Conservation (phyloP, 306 rosid species). For the Inga laurina region DNA sequence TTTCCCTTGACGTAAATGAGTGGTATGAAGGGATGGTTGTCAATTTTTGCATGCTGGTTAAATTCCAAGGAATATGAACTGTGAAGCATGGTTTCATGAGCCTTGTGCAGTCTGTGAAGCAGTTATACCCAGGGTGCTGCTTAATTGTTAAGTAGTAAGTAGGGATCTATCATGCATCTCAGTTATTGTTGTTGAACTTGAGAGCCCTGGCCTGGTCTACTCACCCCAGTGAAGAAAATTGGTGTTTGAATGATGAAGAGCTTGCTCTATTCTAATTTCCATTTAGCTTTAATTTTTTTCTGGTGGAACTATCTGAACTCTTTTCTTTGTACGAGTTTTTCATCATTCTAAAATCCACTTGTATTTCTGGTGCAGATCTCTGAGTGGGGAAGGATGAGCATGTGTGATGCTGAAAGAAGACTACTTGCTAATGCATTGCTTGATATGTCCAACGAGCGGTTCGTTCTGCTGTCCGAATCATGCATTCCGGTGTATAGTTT, state of each 20-base stretch:
- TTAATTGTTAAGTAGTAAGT: not conserved
- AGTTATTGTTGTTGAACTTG: not conserved
- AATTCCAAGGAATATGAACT: constrained; percentile 4
- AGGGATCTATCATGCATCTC: constrained; percentile 4
- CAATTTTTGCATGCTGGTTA: constrained; percentile 13
- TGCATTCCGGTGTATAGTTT: constrained; percentile 90
- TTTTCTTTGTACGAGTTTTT: not conserved
- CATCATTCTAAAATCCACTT: not conserved
- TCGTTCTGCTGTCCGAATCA: constrained; percentile 84
- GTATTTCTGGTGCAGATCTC: constrained; percentile 57
- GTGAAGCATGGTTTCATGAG: constrained; percentile 16
- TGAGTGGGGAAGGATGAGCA: constrained; percentile 98
- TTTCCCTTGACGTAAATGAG: not conserved
- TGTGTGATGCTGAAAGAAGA: constrained; percentile 95
- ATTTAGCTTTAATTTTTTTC: constrained; percentile 2
- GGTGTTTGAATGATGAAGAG: not conserved
- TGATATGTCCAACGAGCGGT: constrained; percentile 84
- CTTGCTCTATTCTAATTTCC: not conserved
- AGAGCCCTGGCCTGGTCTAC: not conserved
- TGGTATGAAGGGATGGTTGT: constrained; percentile 6
- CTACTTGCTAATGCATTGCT: constrained; percentile 92
- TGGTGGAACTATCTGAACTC: not conserved
- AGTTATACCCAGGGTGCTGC: constrained; percentile 5
- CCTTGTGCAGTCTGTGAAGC: not conserved
- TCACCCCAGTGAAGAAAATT: not conserved